Conservation (phyloP, 1,284 basidiomycete species). For the Flammula alnicola region DNA sequence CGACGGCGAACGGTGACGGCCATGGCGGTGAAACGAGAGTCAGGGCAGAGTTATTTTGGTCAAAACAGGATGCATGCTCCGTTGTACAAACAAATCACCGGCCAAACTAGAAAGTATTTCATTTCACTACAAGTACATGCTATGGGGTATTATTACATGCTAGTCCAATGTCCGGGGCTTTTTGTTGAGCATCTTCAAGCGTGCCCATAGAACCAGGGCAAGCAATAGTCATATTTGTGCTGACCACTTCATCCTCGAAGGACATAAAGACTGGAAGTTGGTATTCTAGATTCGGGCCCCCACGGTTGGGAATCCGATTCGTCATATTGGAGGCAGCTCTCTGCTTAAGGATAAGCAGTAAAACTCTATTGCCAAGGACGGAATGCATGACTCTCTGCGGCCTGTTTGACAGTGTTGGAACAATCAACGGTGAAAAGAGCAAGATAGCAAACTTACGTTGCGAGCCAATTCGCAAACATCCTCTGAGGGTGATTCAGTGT, state of each 20-base stretch:
- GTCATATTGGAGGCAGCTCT: constrained; percentile 24
- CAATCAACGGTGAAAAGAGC: neutral
- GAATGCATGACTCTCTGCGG: constrained; percentile 49
- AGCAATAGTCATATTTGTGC: too few species aligned
- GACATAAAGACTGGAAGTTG: too few species aligned
- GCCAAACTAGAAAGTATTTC: too few species aligned
- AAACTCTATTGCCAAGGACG: constrained; percentile 44
- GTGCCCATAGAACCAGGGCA: too few species aligned
- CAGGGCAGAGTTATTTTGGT: constrained; percentile 6
- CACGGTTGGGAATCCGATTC: constrained; percentile 21
- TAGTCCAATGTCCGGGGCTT: too few species aligned
- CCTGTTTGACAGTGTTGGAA: constrained; percentile 24
- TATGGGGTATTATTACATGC: too few species aligned
- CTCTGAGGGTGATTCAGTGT: constrained; percentile 20
- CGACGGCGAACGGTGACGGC: constrained; percentile 43
- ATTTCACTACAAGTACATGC: too few species aligned
- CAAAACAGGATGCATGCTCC: constrained; percentile 10
- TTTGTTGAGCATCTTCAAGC: too few species aligned
- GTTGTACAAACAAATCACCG: too few species aligned
- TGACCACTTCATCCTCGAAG: too few species aligned
- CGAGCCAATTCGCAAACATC: constrained; percentile 43
- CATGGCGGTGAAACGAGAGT: constrained; percentile 34
- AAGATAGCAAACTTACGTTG: constrained; percentile 34
- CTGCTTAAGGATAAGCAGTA: constrained; percentile 42
- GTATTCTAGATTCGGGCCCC: too few species aligned